Percentiles rank a stretch among this genome's conserved stretches.
Conservation (phyloP, 1,284 basidiomycete species). For the Quambalaria eucalypti region DNA sequence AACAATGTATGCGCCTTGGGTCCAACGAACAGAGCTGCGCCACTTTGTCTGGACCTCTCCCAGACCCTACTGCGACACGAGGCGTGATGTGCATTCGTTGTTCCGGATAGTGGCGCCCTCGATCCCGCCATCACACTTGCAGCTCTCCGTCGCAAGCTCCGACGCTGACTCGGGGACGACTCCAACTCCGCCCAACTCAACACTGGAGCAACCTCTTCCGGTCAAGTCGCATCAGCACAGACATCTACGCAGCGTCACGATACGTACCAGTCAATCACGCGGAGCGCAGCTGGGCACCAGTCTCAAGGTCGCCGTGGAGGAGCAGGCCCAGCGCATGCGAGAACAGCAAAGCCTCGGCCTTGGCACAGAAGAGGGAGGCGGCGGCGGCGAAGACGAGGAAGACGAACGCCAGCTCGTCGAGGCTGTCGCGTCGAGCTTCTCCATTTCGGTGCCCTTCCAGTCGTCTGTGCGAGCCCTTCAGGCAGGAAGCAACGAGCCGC, state of each 20-base stretch:
- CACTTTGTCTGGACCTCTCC: constrained; percentile 31
- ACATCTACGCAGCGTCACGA: neutral
- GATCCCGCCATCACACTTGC: neutral
- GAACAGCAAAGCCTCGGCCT: neutral
- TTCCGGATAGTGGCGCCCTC: constrained; percentile 13
- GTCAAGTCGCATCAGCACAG: constrained; percentile 2
- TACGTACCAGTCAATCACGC: neutral
- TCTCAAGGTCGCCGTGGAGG: neutral
- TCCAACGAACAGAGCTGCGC: constrained; percentile 13
- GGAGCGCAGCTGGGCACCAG: neutral
- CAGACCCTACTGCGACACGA: constrained; percentile 34
- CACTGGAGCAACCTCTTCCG: neutral
- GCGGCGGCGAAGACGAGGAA: too few relatives aligned
- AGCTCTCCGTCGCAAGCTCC: constrained; percentile 1
- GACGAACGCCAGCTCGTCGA: too few relatives aligned
- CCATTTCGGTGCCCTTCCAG: neutral
- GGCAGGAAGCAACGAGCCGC: neutral
- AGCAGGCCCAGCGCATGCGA: neutral
- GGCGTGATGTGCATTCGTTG: constrained; percentile 24
- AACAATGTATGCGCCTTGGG: neutral
- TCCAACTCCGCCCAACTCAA: too few relatives aligned
- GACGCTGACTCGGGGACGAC: neutral
- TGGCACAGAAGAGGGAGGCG: neutral
- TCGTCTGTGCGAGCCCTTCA: too few relatives aligned
- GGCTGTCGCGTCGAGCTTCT: neutral